Evolutionary conservation across 2,329 filamentous ascomycete genomes (phyloP).

Genomic region (Hymenotorrendiella dingleyae): DNA sequence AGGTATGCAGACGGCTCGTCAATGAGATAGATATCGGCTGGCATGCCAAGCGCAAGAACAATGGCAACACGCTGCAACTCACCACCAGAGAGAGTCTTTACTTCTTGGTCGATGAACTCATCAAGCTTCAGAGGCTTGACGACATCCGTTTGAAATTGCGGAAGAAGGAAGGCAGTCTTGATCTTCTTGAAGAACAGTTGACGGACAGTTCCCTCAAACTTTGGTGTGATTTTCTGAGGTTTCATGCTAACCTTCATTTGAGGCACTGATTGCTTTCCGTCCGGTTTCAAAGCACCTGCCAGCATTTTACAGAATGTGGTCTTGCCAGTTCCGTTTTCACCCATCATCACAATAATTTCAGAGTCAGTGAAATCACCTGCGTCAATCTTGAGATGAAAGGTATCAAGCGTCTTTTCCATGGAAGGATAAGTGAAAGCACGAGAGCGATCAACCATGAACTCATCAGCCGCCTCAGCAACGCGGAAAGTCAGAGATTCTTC

Average conservation of each 20-base stretch:
- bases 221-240: conserved; percentile 98
- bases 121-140: conserved; percentile 99
- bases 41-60: conserved; percentile 89
- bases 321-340: conserved; percentile 98
- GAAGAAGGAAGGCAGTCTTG: conserved; percentile 90
- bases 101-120: conserved; percentile 98
- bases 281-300: conserved; percentile 88
- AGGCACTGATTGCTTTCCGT: conserved; percentile 70
- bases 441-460: conserved; percentile 77
- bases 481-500: conserved; percentile 96
- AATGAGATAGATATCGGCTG: conserved; percentile 97
- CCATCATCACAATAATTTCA: conserved; percentile 99
- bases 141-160: conserved; percentile 98
- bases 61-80: conserved; percentile 99
- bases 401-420: conserved; percentile 90
- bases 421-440: conserved; percentile 81
- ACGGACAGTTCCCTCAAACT: conserved; percentile 93
- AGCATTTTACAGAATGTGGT: conserved; percentile 97
- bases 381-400: conserved; percentile 80
- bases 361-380: conserved; percentile 89
- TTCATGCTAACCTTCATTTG: conserved; percentile 99
- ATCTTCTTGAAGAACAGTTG: conserved; percentile 99
- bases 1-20: conserved; percentile 97
- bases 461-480: conserved; percentile 82
- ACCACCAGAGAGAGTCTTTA: conserved; percentile 98